Evolutionary conservation across 2,329 filamentous ascomycete species (phyloP).

Genomic region (Pleomassaria siparia): DNA sequence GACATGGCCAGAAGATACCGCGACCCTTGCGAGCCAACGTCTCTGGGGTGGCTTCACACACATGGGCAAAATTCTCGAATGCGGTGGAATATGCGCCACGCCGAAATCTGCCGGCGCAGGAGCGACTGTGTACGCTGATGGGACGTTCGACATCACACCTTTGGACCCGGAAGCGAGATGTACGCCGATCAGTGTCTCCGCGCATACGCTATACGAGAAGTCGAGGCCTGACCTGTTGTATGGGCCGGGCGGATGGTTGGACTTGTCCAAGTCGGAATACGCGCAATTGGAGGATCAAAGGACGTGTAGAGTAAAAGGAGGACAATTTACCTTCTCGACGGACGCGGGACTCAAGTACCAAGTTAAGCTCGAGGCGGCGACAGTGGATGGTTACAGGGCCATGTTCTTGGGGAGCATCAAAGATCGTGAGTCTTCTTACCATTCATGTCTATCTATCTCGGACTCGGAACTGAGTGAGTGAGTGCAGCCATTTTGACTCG

Average conservation of each 20-base stretch:
- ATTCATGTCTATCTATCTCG: not conserved
- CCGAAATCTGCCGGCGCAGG: slow-evolving; percentile 51
- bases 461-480: not conserved
- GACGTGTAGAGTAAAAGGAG: slow-evolving; percentile 46
- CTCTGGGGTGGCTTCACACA: slow-evolving; percentile 43
- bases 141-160: slow-evolving; percentile 53
- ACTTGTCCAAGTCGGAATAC: slow-evolving; percentile 47
- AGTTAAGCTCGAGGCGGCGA: slow-evolving; percentile 54
- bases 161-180: slow-evolving; percentile 45
- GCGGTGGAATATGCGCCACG: slow-evolving; percentile 50
- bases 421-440: slow-evolving; percentile 34
- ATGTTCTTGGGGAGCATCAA: slow-evolving; percentile 51
- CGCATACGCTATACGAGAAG: slow-evolving; percentile 60
- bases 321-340: slow-evolving; percentile 31
- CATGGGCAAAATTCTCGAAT: slow-evolving; percentile 61
- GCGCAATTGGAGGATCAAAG: slow-evolving; percentile 43
- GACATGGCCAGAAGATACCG: slow-evolving; percentile 2
- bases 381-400: slow-evolving; percentile 46
- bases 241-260: slow-evolving; percentile 54
- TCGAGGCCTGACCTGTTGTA: slow-evolving; percentile 52
- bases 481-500: slow-evolving; percentile 25
- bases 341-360: slow-evolving; percentile 40
- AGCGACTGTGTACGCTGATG: slow-evolving; percentile 46
- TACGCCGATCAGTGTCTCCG: slow-evolving; percentile 53
- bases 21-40: slow-evolving; percentile 4